Percentiles rank a stretch among this genome's conserved stretches.
These are phyloP conservation scores for Colletotrichum sublineola DNA, from an alignment of 2,329 filamentous ascomycete species.

Conservation along the genomic window DNA sequence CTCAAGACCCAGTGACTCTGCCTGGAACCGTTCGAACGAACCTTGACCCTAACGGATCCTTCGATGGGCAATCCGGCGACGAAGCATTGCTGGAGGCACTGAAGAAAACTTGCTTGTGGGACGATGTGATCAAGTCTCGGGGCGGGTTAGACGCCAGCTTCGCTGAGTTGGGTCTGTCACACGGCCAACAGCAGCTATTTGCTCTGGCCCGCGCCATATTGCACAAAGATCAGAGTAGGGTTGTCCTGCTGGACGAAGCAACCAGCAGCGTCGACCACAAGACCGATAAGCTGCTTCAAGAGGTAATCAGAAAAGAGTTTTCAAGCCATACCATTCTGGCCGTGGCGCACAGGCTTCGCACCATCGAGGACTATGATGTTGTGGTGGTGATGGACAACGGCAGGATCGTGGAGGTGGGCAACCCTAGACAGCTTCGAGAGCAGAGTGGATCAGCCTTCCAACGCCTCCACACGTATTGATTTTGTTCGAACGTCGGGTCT, in stretches of 20 bases:
- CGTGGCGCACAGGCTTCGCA: conserved; percentile 47
- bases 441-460: background rate
- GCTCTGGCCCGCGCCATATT: conserved; percentile 50
- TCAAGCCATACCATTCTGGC: conserved; percentile 44
- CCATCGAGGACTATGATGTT: conserved; percentile 29
- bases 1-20: conserved; percentile 43
- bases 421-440: background rate
- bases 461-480: background rate
- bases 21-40: conserved; percentile 40
- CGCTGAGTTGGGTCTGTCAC: conserved; percentile 45
- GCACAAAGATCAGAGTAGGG: conserved; percentile 44
- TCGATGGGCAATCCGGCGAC: conserved; percentile 44
- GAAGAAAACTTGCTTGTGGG: conserved; percentile 30
- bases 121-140: conserved; percentile 25
- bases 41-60: conserved; percentile 42
- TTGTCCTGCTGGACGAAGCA: conserved; percentile 52
- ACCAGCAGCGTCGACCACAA: conserved; percentile 50
- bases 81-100: conserved; percentile 33
- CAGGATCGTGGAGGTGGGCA: conserved; percentile 16
- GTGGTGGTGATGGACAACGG: conserved; percentile 26
- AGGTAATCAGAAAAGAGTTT: conserved; percentile 38
- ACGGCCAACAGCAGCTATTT: conserved; percentile 51
- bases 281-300: conserved; percentile 47
- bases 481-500: no score
- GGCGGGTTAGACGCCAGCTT: conserved; percentile 30